A percentile compares a stretch with the other conserved stretches of the same genome.
Conservation (phyloP, 441 rosid genomes). For the Gossypium gossypioides region DNA sequence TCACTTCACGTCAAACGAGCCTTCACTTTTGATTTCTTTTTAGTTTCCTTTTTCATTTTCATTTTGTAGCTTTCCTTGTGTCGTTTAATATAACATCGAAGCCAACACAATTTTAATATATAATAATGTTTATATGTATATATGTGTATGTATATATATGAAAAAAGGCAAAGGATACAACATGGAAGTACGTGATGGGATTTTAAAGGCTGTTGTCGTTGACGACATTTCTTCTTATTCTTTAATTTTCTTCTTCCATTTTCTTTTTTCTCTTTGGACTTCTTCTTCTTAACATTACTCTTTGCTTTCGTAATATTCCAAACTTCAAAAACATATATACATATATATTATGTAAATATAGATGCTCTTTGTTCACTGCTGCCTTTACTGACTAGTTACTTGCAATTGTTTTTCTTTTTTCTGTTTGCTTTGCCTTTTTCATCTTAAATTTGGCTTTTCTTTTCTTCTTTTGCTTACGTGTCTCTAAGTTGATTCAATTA, state of each 20-base stretch:
- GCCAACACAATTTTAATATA: slow-evolving; percentile 25
- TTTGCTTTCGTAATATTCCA: slow-evolving; percentile 23
- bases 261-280: not conserved
- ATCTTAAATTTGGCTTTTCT: slow-evolving; percentile 27
- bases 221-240: slow-evolving; percentile 34
- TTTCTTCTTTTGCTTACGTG: slow-evolving; percentile 22
- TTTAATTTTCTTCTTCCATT: slow-evolving; percentile 21
- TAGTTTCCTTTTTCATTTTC: slow-evolving; percentile 5
- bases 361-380: not conserved
- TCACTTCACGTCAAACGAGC: slow-evolving; percentile 44
- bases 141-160: not conserved
- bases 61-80: slow-evolving; percentile 33
- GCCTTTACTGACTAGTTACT: slow-evolving; percentile 13
- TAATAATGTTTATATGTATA: not conserved
- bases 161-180: slow-evolving; percentile 24
- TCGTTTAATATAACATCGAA: slow-evolving; percentile 25
- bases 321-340: slow-evolving; percentile 21
- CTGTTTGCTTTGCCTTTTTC: slow-evolving; percentile 14
- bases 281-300: not conserved
- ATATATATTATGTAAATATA: not conserved
- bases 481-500: slow-evolving; percentile 30
- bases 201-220: slow-evolving; percentile 29
- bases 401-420: slow-evolving; percentile 4
- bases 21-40: slow-evolving; percentile 10
- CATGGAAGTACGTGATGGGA: slow-evolving; percentile 42